Evolutionary conservation across 495 filamentous ascomycete genomes (phyloP).

Genomic region (Penicillium parvum): DNA sequence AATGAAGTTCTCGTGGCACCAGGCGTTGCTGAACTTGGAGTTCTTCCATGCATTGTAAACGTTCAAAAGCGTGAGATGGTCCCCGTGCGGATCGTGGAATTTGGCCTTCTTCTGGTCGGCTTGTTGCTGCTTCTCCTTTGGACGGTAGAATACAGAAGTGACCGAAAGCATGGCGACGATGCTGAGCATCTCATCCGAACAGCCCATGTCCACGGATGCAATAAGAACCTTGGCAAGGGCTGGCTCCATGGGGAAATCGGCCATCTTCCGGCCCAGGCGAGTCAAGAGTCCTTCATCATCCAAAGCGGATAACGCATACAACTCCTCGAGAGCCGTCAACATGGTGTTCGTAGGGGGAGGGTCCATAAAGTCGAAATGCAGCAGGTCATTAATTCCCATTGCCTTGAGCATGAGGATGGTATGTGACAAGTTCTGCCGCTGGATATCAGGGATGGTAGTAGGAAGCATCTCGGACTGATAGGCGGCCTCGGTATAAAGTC

Average conservation of each 20-base stretch:
- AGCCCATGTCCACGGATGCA: conserved; percentile 77
- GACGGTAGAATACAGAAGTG: conserved; percentile 83
- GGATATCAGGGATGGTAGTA: conserved; percentile 93
- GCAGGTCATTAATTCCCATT: conserved; percentile 97
- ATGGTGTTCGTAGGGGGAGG: conserved; percentile 96
- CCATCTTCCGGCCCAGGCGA: conserved; percentile 91
- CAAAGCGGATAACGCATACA: conserved; percentile 86
- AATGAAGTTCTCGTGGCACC: conserved; percentile 98
- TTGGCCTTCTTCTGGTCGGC: conserved; percentile 97
- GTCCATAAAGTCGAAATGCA: conserved; percentile 99
- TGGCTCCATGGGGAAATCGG: conserved; percentile 94
- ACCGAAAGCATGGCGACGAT: conserved; percentile 94
- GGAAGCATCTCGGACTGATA: conserved; percentile 98
- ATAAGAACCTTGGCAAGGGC: conserved; percentile 87
- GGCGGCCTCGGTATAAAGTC: conserved; percentile 91
- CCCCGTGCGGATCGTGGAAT: conserved; percentile 92
- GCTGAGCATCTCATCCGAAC: conserved; percentile 87
- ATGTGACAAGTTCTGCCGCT: conserved; percentile 87
- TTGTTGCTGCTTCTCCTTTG: conserved; percentile 93
- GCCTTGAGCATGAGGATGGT: conserved; percentile 99
- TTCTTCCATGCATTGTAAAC: conserved; percentile 95
- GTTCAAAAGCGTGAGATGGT: conserved; percentile 91
- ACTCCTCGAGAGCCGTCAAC: conserved; percentile 91
- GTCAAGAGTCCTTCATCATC: conserved; percentile 97
- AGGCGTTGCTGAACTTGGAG: conserved; percentile 73